Base-by-base conservation (phyloP, 345 rosid species). In the Hirschfeldia incana region DNA sequence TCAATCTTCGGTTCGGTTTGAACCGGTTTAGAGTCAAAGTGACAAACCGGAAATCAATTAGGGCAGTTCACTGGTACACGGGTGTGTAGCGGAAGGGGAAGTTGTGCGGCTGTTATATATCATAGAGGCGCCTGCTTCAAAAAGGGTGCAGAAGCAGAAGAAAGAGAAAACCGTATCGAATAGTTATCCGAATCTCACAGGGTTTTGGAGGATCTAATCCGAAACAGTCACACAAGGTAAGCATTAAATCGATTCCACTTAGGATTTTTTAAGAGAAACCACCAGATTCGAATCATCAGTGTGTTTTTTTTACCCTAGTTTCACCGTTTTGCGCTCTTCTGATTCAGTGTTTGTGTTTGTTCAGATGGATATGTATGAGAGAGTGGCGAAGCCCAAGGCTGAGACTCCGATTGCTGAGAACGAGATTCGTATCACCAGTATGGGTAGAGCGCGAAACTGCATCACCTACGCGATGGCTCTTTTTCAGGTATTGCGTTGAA, bases 381-480 rank as follows among this genome's bases (percentile, higher is more conserved):
- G 57, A n/a, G 57, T 51, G 57, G 57, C 57, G 57, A 51, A 51
- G 57, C 57, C 57, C 57, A 51, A 51, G 57, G 92, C 85, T 4
- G 92, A 85, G 75, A 81, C 90, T 1, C 86, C 90, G 27, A 92
- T 92, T 76, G 93, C 89, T 16, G 95, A 90, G 90, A 92, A 92
- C 62, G 97, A 92, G 89, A 89, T 92, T 87, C 89, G 97, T 46
- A 88, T 92, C 81, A 92, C 95, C 15, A 90, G 94, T 82, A 90
- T 85, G 80, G 97, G 97, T 58, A 85, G 95, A 85, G 89, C 91
- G 77, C 90, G 97, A 30, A 89, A 84, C 83, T 92, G 90, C 80
- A 92, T 92, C 85, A 85, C 97, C 9, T 92, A 92, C 61, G 97
- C 93, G 74, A 84, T 92, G 97, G 81, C 82, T 84, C 85, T 90